Base-by-base conservation (phyloP, 2,329 filamentous ascomycete species). In the Venturia oleaginea region DNA sequence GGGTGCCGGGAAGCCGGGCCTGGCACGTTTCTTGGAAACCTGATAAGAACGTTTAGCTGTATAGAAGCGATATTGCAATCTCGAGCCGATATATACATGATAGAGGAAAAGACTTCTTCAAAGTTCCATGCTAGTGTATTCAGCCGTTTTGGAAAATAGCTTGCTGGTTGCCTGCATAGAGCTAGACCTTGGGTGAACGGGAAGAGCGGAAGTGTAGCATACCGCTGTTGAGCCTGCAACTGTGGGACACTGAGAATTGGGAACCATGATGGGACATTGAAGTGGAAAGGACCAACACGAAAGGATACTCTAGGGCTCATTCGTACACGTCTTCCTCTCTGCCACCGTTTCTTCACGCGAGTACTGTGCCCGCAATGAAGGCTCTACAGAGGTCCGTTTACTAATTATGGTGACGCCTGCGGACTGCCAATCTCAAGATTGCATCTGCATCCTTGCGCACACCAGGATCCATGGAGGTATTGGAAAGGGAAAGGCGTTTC, bases 41-140 rank as follows among this genome's bases (percentile, higher is more conserved):
- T 22, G 30, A 55, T 55, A 55, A 55, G 51, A 55, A 55, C 51
- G 51, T 55, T 34, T 40, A 40, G 34, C 8, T 13, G 30, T 32
- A 8, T 55, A 55, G 48, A 55, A 19, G 51, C 51, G 51, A 55
- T 55, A 34, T 55, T 55, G 51, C 51, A 55, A 57, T 57, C 15
- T 57, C 51, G 30, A 57, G 51, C 51, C 46, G 8, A 22, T 51
- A 10, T 10, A 5, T 30, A 51, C 4, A 4, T n/a, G 3, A 7
- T 8, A 19, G 43, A 48, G 8, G 43, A 22, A 24, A 10, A 5
- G 43, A 24, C 40, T 10, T n/a, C n/a, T 40, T 8, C 10, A 43
- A 13, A 17, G 19, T 2, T 22, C 43, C 43, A 46, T 54, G 30
- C 48, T 19, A 4, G 48, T 17, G 48, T 30, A 54, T 10, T 54